Evolutionary conservation across 192 early-diverging fungal genomes (phyloP).

Genomic region (Cladochytrium replicatum): DNA sequence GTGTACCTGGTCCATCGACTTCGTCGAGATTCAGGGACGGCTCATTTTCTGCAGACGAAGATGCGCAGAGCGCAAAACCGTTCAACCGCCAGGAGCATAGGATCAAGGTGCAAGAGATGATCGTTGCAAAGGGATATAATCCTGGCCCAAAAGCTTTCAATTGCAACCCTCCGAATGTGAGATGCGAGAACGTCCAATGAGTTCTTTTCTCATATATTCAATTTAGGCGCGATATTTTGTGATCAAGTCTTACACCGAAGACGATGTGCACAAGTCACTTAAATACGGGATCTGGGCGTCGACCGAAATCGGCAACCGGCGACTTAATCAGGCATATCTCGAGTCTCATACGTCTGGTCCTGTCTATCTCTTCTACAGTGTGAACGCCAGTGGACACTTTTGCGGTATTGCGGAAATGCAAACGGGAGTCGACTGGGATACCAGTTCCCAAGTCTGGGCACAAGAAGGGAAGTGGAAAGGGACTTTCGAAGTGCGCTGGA

Average conservation of each 20-base stretch:
- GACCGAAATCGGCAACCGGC: conserved; percentile 47
- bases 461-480: conserved; percentile 44
- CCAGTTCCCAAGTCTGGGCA: conserved; percentile 28
- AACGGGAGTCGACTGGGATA: conserved; percentile 28
- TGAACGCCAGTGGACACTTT: conserved; percentile 44
- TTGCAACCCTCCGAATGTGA: conserved; percentile 9
- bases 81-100: too few relatives aligned
- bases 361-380: conserved; percentile 43
- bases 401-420: conserved; percentile 49
- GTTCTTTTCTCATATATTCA: neutral
- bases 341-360: conserved; percentile 23
- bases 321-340: conserved; percentile 36
- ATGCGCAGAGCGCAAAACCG: too few relatives aligned
- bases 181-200: neutral
- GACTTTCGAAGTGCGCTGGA: conserved; percentile 38
- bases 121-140: conserved; percentile 8
- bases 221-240: conserved; percentile 48
- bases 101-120: conserved; percentile 8
- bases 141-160: conserved; percentile 6
- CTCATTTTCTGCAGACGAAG: too few relatives aligned
- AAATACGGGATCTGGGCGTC: conserved; percentile 44
- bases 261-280: conserved; percentile 36
- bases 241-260: conserved; percentile 45
- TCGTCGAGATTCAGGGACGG: too few relatives aligned
- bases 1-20: too few relatives aligned